phyloP scores from a whole-genome alignment of 176 grass and related monocot genomes.

The Dactylis glomerata region DNA sequence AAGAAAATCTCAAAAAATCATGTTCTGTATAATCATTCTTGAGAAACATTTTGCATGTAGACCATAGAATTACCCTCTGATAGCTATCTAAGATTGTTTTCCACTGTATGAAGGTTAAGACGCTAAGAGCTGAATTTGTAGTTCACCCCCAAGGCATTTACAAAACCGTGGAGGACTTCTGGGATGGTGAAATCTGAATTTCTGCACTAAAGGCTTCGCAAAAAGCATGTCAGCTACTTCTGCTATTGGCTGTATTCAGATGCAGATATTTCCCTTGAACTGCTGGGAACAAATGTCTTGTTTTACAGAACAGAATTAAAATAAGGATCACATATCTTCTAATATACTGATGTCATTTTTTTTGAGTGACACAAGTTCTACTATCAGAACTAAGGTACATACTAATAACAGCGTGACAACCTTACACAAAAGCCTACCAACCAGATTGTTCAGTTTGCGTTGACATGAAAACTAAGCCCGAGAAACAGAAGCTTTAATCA shows the following conservation, averaged over 20 bases:
- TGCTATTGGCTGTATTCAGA: neutral
- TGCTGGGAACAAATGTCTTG: neutral
- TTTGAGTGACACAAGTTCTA: neutral
- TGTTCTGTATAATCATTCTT: neutral
- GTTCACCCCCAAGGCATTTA: slow-evolving; percentile 33
- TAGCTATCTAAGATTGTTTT: neutral
- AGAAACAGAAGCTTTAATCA: slow-evolving; percentile 15
- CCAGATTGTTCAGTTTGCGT: neutral
- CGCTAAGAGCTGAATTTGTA: slow-evolving; percentile 21
- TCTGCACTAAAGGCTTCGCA: neutral
- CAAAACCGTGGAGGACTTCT: slow-evolving; percentile 51
- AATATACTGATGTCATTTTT: neutral
- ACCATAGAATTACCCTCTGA: neutral
- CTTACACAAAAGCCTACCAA: slow-evolving; percentile 7
- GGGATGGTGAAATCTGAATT: slow-evolving; percentile 65
- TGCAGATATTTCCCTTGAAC: neutral
- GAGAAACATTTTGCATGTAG: neutral
- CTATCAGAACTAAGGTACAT: neutral
- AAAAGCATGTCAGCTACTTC: neutral
- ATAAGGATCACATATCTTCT: neutral
- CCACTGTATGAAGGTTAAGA: slow-evolving; percentile 29
- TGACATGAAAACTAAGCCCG: slow-evolving; percentile 14
- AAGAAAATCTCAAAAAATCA: neutral
- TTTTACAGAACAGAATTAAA: neutral
- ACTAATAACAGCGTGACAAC: neutral